Conservation (phyloP, 2,329 filamentous ascomycete species). For the Acarospora socialis region DNA sequence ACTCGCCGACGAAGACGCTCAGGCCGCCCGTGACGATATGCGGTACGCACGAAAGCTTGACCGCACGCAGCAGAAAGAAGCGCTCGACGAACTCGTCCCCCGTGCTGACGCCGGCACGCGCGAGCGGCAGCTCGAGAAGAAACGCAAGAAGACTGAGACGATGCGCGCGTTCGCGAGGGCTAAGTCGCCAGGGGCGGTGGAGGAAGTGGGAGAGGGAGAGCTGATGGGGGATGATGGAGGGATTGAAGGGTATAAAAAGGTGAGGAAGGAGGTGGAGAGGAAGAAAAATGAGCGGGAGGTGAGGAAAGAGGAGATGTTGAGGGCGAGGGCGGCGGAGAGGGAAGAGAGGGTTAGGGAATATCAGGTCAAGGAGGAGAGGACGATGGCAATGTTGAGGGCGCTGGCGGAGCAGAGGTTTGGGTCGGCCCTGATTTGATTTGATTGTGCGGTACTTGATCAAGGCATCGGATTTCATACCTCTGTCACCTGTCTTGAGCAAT, state of each 20-base stretch:
- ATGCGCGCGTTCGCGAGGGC: slow-evolving; percentile 54
- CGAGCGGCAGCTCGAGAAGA: slow-evolving; percentile 80
- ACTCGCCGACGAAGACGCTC: slow-evolving; percentile 36
- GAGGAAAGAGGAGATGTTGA: slow-evolving; percentile 61
- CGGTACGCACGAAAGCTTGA: slow-evolving; percentile 50
- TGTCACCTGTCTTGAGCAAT: no score
- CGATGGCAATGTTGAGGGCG: slow-evolving; percentile 65
- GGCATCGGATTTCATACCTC: background rate
- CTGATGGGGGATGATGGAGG: slow-evolving; percentile 55
- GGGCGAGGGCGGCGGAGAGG: slow-evolving; percentile 63
- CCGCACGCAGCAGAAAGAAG: slow-evolving; percentile 51
- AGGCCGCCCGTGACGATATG: slow-evolving; percentile 35
- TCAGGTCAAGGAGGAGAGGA: slow-evolving; percentile 65
- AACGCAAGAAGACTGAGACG: slow-evolving; percentile 53
- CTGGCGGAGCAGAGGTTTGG: slow-evolving; percentile 72
- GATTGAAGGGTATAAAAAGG: slow-evolving; percentile 48
- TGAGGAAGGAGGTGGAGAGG: slow-evolving; percentile 49
- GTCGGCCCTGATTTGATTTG: slow-evolving; percentile 17
- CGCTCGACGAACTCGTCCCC: slow-evolving; percentile 66
- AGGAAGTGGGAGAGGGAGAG: slow-evolving; percentile 56
- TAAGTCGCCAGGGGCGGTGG: slow-evolving; percentile 40
- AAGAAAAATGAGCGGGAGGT: slow-evolving; percentile 77
- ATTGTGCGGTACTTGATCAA: background rate
- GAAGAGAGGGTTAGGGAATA: slow-evolving; percentile 60
- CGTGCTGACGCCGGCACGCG: slow-evolving; percentile 70